Conservation (phyloP, 139 green algal species). For the Tetradesmus obliquus region DNA sequence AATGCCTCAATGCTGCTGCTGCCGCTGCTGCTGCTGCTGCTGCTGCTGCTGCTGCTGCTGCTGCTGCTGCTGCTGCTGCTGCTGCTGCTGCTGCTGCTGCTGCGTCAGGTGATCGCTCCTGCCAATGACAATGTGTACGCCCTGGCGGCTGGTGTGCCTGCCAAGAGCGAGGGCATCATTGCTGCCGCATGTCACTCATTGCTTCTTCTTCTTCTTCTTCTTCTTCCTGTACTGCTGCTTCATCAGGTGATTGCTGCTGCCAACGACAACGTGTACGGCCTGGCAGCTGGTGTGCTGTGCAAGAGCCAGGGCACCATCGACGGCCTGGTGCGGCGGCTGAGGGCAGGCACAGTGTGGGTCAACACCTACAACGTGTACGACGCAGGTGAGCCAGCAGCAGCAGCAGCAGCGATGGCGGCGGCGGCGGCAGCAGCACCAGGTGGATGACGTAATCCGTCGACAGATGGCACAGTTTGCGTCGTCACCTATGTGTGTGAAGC, state of each 20-base stretch:
- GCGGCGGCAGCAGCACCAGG: background rate
- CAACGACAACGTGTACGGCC: conserved; percentile 49
- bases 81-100: too few relatives aligned
- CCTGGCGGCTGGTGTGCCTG: too few relatives aligned
- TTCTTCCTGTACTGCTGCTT: too few relatives aligned
- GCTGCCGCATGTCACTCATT: too few relatives aligned
- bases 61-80: too few relatives aligned
- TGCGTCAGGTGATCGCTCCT: too few relatives aligned
- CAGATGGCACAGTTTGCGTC: too few relatives aligned
- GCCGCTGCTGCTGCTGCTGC: background rate
- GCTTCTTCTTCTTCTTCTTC: too few relatives aligned
- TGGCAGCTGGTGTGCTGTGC: conserved; percentile 38
- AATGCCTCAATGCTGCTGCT: conserved; percentile 49
- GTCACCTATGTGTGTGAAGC: background rate
- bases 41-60: background rate
- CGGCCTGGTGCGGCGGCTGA: conserved; percentile 55
- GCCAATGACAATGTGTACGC: too few relatives aligned
- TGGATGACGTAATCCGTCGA: too few relatives aligned
- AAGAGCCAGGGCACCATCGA: conserved; percentile 50
- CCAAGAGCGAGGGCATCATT: too few relatives aligned
- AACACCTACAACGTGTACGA: conserved; percentile 54
- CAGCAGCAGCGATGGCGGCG: background rate
- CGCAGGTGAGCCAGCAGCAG: conserved; percentile 4
- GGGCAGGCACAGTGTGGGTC: conserved; percentile 62
- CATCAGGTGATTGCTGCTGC: conserved; percentile 25